These are phyloP conservation scores for Lecanicillium sp. DNA, from an alignment of 2,329 filamentous ascomycete species.

Conservation along the genomic window DNA sequence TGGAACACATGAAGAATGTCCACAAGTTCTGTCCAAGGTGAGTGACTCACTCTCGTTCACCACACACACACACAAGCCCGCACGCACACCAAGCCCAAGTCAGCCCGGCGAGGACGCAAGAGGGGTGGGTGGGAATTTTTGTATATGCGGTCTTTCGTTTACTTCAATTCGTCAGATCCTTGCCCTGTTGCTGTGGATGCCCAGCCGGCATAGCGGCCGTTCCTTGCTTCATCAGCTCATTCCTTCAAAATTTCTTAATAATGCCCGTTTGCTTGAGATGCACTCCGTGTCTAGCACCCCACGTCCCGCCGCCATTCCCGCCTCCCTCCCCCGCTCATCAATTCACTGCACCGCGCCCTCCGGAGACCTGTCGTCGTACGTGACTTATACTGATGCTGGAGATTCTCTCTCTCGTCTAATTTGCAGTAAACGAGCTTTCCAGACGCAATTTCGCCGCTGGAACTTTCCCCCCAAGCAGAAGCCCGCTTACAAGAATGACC, in stretches of 20 bases:
- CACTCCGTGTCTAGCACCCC: too few species aligned
- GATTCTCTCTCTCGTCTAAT: neutral
- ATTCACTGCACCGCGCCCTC: too few species aligned
- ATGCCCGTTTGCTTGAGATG: too few species aligned
- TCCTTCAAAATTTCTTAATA: too few species aligned
- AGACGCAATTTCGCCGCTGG: conserved; percentile 72
- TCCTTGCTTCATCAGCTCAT: too few species aligned
- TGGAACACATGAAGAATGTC: conserved; percentile 58
- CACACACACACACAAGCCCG: too few species aligned
- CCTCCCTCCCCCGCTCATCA: too few species aligned
- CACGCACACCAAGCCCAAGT: conserved; percentile 4
- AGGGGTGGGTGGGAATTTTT: neutral
- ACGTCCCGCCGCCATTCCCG: too few species aligned
- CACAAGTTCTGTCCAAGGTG: conserved; percentile 67
- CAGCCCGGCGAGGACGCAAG: too few species aligned
- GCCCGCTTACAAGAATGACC: conserved; percentile 61
- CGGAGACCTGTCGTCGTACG: neutral
- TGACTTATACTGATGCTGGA: neutral
- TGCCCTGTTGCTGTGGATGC: too few species aligned
- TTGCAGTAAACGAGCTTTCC: conserved; percentile 65
- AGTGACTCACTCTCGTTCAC: conserved; percentile 31
- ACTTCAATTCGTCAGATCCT: neutral
- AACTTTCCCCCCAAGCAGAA: conserved; percentile 69
- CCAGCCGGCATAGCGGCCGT: too few species aligned
- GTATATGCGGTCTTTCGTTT: too few species aligned